Base-by-base conservation (phyloP, 139 green algal genomes). In the Coccomyxa sp. region DNA sequence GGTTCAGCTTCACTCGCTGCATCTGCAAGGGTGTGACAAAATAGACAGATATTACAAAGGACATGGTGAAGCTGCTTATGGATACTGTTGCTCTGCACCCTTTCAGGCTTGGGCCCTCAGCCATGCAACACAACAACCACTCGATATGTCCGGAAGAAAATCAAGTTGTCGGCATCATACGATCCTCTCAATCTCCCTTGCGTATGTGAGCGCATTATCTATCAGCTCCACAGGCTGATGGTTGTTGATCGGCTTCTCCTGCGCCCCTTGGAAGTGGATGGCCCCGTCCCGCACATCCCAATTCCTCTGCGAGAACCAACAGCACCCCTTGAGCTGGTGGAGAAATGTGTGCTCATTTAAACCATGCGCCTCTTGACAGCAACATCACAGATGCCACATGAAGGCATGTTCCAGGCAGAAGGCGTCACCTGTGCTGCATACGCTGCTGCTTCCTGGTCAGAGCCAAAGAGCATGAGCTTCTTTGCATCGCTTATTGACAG, bases 171-270 rank as follows among this genome's bases (percentile, higher is more conserved):
- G 38, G 38, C 38, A 25, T 89, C 83, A 98, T 10, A 99, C 96
- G 80, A 99, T 99, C 75, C 96, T 92, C 89, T 99, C 96, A 38
- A 99, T 85, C 89, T 99, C 96, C 84, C 94, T 93, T 13, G 96
- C 96, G 82, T 98, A 99, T 58, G 94, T 88, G 38, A 99, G 87
- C 14, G 93, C 88, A 82, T 98, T 91, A 38, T 91, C 91, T 84
- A 99, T 98, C 45, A 98, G 81, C 23, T 92, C 89, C 81, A 95
- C 60, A 7, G 90, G 80, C 1, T 88, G 82, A 51, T 93, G 57
- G 30, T 88, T 71, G 17, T 77, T 67, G 28, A 77, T 31, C 27
- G 82, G 75, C 23, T 81, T 45, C 0, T 85, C 78, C 15, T 71
- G 67, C 13, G 76, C 57, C 3, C 67, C 28, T n/a, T 85, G 63